Base-by-base conservation (phyloP, 768 basidiomycete species). In the Russula sp. region DNA sequence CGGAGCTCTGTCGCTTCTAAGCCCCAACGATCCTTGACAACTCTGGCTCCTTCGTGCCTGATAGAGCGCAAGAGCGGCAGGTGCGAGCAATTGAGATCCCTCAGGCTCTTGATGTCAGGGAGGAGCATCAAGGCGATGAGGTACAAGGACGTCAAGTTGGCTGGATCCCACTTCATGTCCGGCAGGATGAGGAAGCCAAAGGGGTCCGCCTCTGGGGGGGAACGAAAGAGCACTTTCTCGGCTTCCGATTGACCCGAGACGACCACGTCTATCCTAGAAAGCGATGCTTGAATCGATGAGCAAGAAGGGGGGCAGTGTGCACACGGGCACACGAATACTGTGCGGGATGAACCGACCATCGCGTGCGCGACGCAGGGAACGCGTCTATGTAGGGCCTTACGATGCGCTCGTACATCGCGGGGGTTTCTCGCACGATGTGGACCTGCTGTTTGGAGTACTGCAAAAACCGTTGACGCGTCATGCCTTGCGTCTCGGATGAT, bases 101-200 rank as follows among this genome's bases (percentile, higher is more conserved):
- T 83, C 7, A 98, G 74, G 48, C 86, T 88, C 34, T 79, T 79
- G 22, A 98, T 82, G 4, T 76, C 70, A 1, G 80, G 72, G 59
- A 87, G 83, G 39, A 83, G 81, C 0, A 80, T 82, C 61, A 99
- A 81, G 0, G 89, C 92, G 44, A 94, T 77, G 62, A 98, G 85
- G 73, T 99, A 98, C 57, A 99, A 78, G 1, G 91, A 82, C 0
- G 83, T 75, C n/a, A 89, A 67, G 0, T 84, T 89, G 27, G 77
- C 81, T 34, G 85, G 80, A 71, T 98, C 94, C 96, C 96, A 98
- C 77, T 98, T 98, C 84, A 97, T 89, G 75, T 99, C 96, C 0
- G 96, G 96, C 0, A 97, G 75, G 59, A 99, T 85, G 44, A 96
- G 67, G 70, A 89, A 97, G 35, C 82, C 83, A 3, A 63, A 67